phyloP scores from a whole-genome alignment of 2,329 filamentous ascomycete species.

The Aspergillus unguis region DNA sequence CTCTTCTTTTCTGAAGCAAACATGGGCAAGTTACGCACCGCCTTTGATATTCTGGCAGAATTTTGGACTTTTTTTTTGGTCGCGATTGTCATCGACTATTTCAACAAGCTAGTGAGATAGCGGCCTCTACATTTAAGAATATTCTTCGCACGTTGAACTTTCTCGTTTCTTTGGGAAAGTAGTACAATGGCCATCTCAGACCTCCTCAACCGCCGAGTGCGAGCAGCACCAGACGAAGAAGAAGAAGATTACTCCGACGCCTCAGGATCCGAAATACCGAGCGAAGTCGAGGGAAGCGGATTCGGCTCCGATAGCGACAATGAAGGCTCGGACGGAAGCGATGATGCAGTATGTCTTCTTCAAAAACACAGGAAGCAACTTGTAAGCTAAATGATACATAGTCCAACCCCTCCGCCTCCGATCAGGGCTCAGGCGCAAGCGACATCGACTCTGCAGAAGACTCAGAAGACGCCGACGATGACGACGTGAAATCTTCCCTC shows the following conservation, averaged over 20 bases:
- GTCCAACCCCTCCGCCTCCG: conserved; percentile 15
- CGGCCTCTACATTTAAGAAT: no score
- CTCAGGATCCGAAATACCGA: conserved; percentile 23
- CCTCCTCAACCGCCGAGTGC: conserved; percentile 42
- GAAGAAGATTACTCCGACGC: conserved; percentile 38
- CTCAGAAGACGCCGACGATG: conserved; percentile 33
- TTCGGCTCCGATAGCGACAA: conserved; percentile 17
- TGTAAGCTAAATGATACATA: neutral
- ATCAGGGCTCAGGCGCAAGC: conserved; percentile 24
- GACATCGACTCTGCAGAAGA: conserved; percentile 30
- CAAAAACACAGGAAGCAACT: neutral
- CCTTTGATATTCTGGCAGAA: conserved; percentile 25
- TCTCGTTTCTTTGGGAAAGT: neutral
- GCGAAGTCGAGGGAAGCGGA: conserved; percentile 16
- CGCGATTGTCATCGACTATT: conserved; percentile 10
- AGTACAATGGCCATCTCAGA: conserved; percentile 36
- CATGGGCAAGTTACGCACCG: conserved; percentile 20
- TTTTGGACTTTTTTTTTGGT: conserved; percentile 18
- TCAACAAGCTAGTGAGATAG: neutral
- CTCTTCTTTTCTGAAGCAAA: neutral
- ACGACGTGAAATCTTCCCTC: conserved; percentile 42
- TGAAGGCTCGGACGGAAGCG: conserved; percentile 11
- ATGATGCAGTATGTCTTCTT: conserved; percentile 4
- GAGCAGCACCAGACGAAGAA: conserved; percentile 40
- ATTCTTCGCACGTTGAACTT: no score